Evolutionary conservation across 2,329 filamentous ascomycete genomes (phyloP), one percentile per base, ranked within the genome.

Genomic region (Pseudocercospora eumusae): DNA sequence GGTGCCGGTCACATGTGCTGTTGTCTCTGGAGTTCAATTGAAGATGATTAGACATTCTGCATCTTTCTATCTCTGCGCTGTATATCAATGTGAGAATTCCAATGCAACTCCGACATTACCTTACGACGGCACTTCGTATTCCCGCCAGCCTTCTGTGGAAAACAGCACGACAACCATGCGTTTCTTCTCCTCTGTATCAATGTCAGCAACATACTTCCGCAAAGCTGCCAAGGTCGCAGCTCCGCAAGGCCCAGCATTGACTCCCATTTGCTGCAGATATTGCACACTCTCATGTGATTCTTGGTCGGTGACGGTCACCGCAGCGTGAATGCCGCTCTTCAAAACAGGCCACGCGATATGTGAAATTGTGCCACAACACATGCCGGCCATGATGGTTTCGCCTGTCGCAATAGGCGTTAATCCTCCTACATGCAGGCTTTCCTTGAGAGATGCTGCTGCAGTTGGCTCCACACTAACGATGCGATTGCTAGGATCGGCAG

Each of bases 401-500:
- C 77, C 78, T 0, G 88, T 90, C 7, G 73, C 61, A 0, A 89
- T 80, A 0, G 82, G 73, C 0, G 78, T 79, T 2, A 81, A 75
- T 36, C 80, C 68, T 0, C 83, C 84, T 0, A 73, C 74, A 18
- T 78, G 73, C 1, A 89, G 73, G 33, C 83, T 86, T 36, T 80
- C 78, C 61, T 80, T 80, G 7, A 90, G 73, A 64, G 84, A 87
- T 0, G 85, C 81, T 28, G 84, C 89, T 0, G 83, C 85, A 18
- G 87, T 85, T 0, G 90, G 86, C 72, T 93, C 91, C 0, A 92
- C 90, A 0, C 86, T 79, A 2, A 92, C 69, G n/a, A 92, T 81
- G 3, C 68, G 60, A 36, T 60, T 67, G 9, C 15, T 56, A 1
- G 52, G 31, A 21, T 59, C 54, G 9, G 69, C 66, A 10, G 79